Evolutionary conservation across 2,329 filamentous ascomycete genomes (phyloP).

Genomic region (Colletotrichum cereale): DNA sequence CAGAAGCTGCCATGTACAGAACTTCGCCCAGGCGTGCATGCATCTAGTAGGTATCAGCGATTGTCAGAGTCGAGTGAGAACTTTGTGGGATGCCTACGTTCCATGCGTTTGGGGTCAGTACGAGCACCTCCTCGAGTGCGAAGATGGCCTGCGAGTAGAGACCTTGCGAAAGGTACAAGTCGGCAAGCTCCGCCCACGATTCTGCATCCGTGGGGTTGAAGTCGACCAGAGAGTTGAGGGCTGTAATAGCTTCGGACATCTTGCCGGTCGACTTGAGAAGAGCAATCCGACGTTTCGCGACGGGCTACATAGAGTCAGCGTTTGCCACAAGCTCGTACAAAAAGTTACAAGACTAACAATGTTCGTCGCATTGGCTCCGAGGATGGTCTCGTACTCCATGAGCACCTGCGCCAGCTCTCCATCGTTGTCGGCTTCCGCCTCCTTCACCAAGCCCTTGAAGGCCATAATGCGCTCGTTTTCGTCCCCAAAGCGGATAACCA

Average conservation of each 20-base stretch:
- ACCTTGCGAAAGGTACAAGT: conserved; percentile 85
- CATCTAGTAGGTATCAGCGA: conserved; percentile 66
- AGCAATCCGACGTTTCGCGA: conserved; percentile 86
- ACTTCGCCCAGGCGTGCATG: conserved; percentile 90
- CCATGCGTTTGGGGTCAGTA: conserved; percentile 93
- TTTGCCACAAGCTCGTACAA: background rate
- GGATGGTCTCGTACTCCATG: conserved; percentile 80
- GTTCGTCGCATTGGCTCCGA: conserved; percentile 82
- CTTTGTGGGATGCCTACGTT: conserved; percentile 72
- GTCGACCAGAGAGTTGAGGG: conserved; percentile 81
- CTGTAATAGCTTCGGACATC: conserved; percentile 77
- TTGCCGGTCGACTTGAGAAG: conserved; percentile 81
- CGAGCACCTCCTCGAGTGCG: conserved; percentile 88
- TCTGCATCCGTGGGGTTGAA: conserved; percentile 91
- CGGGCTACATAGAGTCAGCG: conserved; percentile 68
- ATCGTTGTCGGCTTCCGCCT: conserved; percentile 79
- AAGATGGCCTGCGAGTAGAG: conserved; percentile 87
- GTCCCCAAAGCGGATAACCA: conserved; percentile 84
- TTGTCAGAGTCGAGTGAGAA: background rate
- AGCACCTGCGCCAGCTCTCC: conserved; percentile 77
- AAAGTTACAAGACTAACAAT: conserved; percentile 69
- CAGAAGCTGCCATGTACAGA: conserved; percentile 75
- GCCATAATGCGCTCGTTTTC: conserved; percentile 90
- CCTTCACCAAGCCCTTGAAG: conserved; percentile 84
- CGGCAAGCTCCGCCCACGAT: conserved; percentile 91